Evolutionary conservation across 257 asterid species (phyloP).

Genomic region (Primulina tabacum): DNA sequence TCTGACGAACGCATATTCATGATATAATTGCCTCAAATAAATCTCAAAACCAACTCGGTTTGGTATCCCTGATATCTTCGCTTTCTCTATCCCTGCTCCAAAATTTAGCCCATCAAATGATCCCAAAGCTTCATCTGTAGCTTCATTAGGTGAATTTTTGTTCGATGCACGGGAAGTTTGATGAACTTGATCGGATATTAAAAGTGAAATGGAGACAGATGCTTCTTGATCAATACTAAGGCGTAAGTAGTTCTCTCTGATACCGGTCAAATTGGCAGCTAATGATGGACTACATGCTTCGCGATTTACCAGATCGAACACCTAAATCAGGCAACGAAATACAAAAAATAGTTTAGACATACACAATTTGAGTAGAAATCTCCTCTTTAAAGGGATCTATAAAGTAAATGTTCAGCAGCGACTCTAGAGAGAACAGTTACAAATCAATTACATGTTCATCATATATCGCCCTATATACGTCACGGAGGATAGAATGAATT

Average conservation of each 20-base stretch:
- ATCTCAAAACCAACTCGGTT: slow-evolving; percentile 72
- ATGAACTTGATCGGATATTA: slow-evolving; percentile 50
- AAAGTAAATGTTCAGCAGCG: neutral
- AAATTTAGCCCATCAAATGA: slow-evolving; percentile 40
- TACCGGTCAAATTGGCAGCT: slow-evolving; percentile 71
- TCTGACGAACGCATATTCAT: slow-evolving; percentile 81
- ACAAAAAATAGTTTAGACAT: slow-evolving; percentile 14
- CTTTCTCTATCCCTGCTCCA: slow-evolving; percentile 36
- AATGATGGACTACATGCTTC: slow-evolving; percentile 78
- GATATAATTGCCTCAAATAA: slow-evolving; percentile 78
- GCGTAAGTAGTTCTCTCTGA: slow-evolving; percentile 71
- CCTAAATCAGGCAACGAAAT: slow-evolving; percentile 42
- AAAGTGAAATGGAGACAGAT: slow-evolving; percentile 77
- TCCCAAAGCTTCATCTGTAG: slow-evolving; percentile 34
- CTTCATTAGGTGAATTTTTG: slow-evolving; percentile 29
- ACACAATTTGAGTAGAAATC: neutral
- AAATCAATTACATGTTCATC: slow-evolving; percentile 66
- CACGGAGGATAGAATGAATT: slow-evolving; percentile 66
- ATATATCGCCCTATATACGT: slow-evolving; percentile 79
- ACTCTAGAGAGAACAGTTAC: neutral
- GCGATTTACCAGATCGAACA: slow-evolving; percentile 86
- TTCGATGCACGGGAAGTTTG: slow-evolving; percentile 33
- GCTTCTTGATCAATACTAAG: slow-evolving; percentile 76
- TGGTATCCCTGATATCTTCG: slow-evolving; percentile 51
- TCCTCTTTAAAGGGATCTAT: slow-evolving; percentile 2